Conservation (phyloP, 345 rosid species). For the Gossypium ekmanianum region DNA sequence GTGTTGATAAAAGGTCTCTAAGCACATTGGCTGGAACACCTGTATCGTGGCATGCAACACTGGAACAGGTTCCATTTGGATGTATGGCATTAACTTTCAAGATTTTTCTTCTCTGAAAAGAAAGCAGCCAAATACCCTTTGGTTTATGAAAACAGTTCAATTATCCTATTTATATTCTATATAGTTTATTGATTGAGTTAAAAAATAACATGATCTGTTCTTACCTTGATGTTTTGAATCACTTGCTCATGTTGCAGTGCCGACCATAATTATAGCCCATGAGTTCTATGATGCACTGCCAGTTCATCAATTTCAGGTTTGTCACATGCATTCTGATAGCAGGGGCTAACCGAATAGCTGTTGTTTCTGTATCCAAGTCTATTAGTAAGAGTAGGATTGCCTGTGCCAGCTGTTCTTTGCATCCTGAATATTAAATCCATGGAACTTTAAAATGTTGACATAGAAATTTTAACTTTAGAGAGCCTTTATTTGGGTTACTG, state of each 20-base stretch:
- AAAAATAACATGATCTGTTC: constrained; percentile 10
- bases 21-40: constrained; percentile 63
- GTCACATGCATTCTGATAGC: constrained; percentile 15
- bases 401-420: not conserved
- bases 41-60: constrained; percentile 69
- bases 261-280: constrained; percentile 80
- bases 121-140: not conserved
- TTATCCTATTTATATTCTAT: too few relatives aligned
- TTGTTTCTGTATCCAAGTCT: not conserved
- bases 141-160: not conserved
- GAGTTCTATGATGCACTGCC: constrained; percentile 97
- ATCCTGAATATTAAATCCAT: not conserved
- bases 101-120: constrained; percentile 17
- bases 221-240: constrained; percentile 11
- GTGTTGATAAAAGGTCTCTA: constrained; percentile 36
- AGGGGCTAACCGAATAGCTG: not conserved
- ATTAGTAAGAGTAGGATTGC: too few relatives aligned
- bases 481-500: not conserved
- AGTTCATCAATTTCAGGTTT: constrained; percentile 92
- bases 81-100: constrained; percentile 40
- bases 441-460: not conserved
- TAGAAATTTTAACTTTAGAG: not conserved
- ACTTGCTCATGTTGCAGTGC: constrained; percentile 48
- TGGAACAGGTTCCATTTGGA: constrained; percentile 87
- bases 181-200: not conserved